phyloP scores from a whole-genome alignment of 176 grass and related monocot species.

The Bothriochloa decipiens region DNA sequence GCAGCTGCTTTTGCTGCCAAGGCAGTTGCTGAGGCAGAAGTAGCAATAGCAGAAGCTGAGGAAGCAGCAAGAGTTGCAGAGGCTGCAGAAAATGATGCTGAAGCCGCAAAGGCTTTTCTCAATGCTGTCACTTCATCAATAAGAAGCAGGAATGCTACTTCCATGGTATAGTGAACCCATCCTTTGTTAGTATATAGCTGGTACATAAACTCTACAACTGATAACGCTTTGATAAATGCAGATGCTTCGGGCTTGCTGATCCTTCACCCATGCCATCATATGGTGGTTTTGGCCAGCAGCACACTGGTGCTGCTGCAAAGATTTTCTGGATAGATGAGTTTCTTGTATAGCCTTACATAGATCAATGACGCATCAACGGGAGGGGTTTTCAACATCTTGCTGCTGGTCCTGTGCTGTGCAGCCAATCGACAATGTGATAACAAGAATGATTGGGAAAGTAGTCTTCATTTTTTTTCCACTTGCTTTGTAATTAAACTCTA shows the following conservation, averaged over 20 bases:
- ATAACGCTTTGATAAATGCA: slow-evolving; percentile 44
- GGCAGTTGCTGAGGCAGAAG: slow-evolving; percentile 89
- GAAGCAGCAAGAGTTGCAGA: slow-evolving; percentile 81
- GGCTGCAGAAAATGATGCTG: slow-evolving; percentile 69
- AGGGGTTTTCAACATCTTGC: slow-evolving; percentile 48
- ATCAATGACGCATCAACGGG: slow-evolving; percentile 35
- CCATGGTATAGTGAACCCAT: slow-evolving; percentile 45
- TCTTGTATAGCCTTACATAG: slow-evolving; percentile 64
- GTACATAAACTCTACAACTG: slow-evolving; percentile 17
- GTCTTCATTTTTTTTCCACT: slow-evolving; percentile 17
- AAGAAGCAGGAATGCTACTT: slow-evolving; percentile 63
- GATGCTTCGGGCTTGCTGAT: slow-evolving; percentile 64
- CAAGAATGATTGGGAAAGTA: slow-evolving; percentile 36
- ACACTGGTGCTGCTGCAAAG: slow-evolving; percentile 33
- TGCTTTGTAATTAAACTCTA: slow-evolving; percentile 57
- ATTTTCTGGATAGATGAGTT: slow-evolving; percentile 53
- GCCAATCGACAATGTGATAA: slow-evolving; percentile 37
- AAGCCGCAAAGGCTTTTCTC: slow-evolving; percentile 68
- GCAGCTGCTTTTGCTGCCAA: slow-evolving; percentile 80
- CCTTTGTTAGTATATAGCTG: slow-evolving; percentile 21
- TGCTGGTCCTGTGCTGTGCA: slow-evolving; percentile 42
- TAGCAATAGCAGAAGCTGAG: slow-evolving; percentile 71
- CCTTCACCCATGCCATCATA: background rate
- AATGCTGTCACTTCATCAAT: slow-evolving; percentile 61
- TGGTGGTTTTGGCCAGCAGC: slow-evolving; percentile 35